Evolutionary conservation across 768 basidiomycete genomes (phyloP).

Genomic region (Rhodotorula diobovata): DNA sequence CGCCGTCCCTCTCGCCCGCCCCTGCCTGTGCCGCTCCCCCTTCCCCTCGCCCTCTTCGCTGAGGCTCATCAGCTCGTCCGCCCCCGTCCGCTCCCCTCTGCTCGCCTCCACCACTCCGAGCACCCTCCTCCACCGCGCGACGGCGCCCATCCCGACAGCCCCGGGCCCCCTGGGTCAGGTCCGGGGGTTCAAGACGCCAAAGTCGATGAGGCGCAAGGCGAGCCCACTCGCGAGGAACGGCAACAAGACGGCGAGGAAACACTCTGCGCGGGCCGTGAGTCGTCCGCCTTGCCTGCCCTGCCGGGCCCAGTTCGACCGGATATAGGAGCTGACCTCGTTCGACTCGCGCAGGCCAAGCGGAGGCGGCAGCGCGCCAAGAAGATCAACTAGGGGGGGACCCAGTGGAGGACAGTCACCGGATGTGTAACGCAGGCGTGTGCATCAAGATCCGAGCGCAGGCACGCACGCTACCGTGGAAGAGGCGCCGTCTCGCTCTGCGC

Average conservation of each 20-base stretch:
- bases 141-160: background rate
- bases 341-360: conserved; percentile 18
- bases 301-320: no score
- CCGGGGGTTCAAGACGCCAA: conserved; percentile 29
- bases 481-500: no score
- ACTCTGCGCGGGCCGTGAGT: conserved; percentile 2
- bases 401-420: no score
- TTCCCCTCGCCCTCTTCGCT: background rate
- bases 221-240: conserved; percentile 18
- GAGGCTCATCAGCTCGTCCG: background rate
- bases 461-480: no score
- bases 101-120: background rate
- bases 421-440: no score
- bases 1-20: background rate
- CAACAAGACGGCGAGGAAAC: conserved; percentile 28
- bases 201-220: conserved; percentile 14
- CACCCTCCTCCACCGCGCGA: background rate
- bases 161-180: background rate
- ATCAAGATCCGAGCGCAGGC: no score
- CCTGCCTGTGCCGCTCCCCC: background rate
- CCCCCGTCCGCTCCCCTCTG: background rate
- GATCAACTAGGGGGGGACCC: conserved; percentile 15
- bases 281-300: background rate
- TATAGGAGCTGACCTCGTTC: no score
- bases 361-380: conserved; percentile 19